Evolutionary conservation across 768 basidiomycete genomes (phyloP).

Genomic region (Cytidiella melzeri): DNA sequence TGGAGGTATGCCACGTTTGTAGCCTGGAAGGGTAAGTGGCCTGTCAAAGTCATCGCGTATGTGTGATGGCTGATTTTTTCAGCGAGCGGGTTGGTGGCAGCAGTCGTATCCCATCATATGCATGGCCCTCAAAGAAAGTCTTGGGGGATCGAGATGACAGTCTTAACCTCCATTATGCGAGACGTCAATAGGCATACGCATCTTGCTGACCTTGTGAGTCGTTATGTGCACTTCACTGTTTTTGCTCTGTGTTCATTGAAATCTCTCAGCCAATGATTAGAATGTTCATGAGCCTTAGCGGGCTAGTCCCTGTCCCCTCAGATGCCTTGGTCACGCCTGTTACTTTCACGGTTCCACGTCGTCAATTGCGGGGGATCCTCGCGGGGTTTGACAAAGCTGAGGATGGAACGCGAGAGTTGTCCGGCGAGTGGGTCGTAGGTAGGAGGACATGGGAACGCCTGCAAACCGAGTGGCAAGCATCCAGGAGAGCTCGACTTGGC

Average conservation of each 20-base stretch:
- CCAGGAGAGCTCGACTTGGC: conserved; percentile 14
- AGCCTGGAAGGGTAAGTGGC: conserved; percentile 54
- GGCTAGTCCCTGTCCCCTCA: conserved; percentile 79
- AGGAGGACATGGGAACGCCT: conserved; percentile 84
- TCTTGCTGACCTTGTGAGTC: conserved; percentile 73
- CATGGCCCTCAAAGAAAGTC: conserved; percentile 84
- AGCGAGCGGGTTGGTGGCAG: conserved; percentile 48
- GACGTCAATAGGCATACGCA: conserved; percentile 76
- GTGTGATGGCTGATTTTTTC: conserved; percentile 3
- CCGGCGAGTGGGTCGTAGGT: conserved; percentile 97
- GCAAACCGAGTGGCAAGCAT: conserved; percentile 71
- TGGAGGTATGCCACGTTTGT: conserved; percentile 53
- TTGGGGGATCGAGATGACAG: conserved; percentile 95
- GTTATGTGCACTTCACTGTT: background rate
- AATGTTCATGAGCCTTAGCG: conserved; percentile 68
- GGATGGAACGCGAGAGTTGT: conserved; percentile 71
- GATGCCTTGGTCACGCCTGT: conserved; percentile 95
- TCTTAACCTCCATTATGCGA: conserved; percentile 79
- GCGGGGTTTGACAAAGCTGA: conserved; percentile 68
- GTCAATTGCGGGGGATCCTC: conserved; percentile 75
- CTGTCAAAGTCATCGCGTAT: background rate
- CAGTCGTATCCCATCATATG: conserved; percentile 72
- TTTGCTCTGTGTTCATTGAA: background rate
- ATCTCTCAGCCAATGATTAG: conserved; percentile 42
- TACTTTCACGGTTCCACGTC: conserved; percentile 74